These are phyloP conservation scores for Macadamia tetraphylla DNA, from an alignment of 164 flowering plant genomes.

Conservation along the genomic window DNA sequence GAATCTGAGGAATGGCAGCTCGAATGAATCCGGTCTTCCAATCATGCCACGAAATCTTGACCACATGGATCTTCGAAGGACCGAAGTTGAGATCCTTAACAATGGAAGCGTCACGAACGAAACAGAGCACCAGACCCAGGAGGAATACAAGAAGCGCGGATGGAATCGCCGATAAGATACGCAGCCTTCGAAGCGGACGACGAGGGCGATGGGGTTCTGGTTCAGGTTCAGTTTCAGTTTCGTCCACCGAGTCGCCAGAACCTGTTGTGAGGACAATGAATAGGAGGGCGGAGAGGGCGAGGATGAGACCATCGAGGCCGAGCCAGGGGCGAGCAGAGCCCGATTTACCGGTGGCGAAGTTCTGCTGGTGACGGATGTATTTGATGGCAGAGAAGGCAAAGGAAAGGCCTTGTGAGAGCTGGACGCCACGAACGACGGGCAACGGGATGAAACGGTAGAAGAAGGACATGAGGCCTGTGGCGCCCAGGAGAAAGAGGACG, in stretches of 20 bases:
- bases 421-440: slow-evolving; percentile 89
- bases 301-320: slow-evolving; percentile 67
- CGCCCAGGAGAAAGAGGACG: slow-evolving; percentile 63
- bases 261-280: slow-evolving; percentile 58
- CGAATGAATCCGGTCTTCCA: slow-evolving; percentile 72
- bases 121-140: slow-evolving; percentile 54
- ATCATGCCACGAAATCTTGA: slow-evolving; percentile 64
- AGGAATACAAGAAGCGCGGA: slow-evolving; percentile 64
- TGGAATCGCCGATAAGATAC: slow-evolving; percentile 47
- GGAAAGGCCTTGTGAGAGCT: slow-evolving; percentile 82
- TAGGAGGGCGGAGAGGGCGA: slow-evolving; percentile 50
- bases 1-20: slow-evolving; percentile 85
- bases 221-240: background rate
- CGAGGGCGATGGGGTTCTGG: slow-evolving; percentile 2
- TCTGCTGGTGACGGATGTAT: slow-evolving; percentile 59
- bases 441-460: slow-evolving; percentile 63
- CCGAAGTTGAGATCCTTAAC: slow-evolving; percentile 50
- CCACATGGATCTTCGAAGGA: slow-evolving; percentile 46
- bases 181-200: slow-evolving; percentile 16
- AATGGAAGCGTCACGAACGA: slow-evolving; percentile 64
- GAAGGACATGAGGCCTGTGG: slow-evolving; percentile 77
- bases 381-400: slow-evolving; percentile 86
- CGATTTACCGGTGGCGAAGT: slow-evolving; percentile 46
- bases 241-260: slow-evolving; percentile 29
- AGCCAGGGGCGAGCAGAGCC: slow-evolving; percentile 51